A percentile compares a stretch with the other conserved stretches of the same genome.
phyloP scores from a whole-genome alignment of 1,139 yeast species.

The Taphrina pruni region DNA sequence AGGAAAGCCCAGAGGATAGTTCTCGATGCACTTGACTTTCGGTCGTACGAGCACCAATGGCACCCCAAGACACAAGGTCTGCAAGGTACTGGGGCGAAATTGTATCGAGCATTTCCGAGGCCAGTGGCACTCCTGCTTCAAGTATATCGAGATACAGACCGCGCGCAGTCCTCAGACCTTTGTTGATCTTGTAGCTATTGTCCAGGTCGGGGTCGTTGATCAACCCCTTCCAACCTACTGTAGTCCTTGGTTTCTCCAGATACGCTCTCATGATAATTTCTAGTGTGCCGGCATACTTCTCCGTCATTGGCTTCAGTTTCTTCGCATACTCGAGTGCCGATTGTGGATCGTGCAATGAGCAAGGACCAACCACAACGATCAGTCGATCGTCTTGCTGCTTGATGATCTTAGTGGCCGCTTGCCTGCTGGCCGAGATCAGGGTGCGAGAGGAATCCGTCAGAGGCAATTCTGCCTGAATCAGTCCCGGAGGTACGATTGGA shows the following conservation, averaged over 20 bases:
- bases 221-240: constrained; percentile 99
- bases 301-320: constrained; percentile 68
- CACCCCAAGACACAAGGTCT: constrained; percentile 91
- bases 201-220: constrained; percentile 96
- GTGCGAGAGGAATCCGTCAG: constrained; percentile 65
- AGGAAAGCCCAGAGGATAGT: constrained; percentile 91
- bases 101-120: constrained; percentile 97
- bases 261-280: constrained; percentile 94
- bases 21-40: constrained; percentile 98
- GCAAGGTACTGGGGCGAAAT: constrained; percentile 96
- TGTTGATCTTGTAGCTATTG: constrained; percentile 90
- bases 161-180: constrained; percentile 87
- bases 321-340: constrained; percentile 88
- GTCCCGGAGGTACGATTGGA: constrained; percentile 94
- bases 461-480: constrained; percentile 87
- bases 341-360: constrained; percentile 90
- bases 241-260: constrained; percentile 96
- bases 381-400: constrained; percentile 70
- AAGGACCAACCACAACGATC: constrained; percentile 88
- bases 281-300: constrained; percentile 73
- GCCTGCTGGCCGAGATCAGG: constrained; percentile 76
- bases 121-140: constrained; percentile 61
- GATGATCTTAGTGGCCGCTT: constrained; percentile 72
- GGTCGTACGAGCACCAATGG: constrained; percentile 98
- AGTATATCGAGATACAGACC: constrained; percentile 85